Conservation (phyloP, 139 green algal species). For the Volvox reticuliferus region DNA sequence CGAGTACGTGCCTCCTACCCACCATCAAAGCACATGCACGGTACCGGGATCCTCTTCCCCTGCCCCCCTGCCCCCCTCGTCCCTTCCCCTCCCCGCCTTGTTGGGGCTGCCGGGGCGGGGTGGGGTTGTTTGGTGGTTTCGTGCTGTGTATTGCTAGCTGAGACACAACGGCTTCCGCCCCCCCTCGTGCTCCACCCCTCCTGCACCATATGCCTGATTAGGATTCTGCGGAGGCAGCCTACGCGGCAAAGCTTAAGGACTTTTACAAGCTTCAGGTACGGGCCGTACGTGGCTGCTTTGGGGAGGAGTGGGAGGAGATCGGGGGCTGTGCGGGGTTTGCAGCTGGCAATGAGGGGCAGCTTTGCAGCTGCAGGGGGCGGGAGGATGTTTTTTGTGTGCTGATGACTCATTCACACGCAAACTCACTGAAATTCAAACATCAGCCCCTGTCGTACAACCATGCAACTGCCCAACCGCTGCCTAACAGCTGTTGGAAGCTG, state of each 20-base stretch:
- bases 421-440: too few species aligned
- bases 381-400: background rate
- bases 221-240: constrained; percentile 67
- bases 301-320: background rate
- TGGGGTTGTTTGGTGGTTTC: background rate
- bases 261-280: constrained; percentile 52
- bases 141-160: background rate
- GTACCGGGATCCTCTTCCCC: too few species aligned
- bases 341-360: too few species aligned
- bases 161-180: background rate
- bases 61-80: too few species aligned
- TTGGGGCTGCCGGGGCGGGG: too few species aligned
- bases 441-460: too few species aligned
- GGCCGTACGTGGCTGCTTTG: background rate
- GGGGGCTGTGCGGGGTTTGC: too few species aligned
- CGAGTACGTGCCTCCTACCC: too few species aligned
- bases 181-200: background rate
- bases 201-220: constrained; percentile 6
- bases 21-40: too few species aligned
- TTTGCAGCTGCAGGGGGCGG: background rate
- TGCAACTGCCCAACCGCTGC: background rate
- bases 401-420: too few species aligned
- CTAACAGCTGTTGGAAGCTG: constrained; percentile 50
- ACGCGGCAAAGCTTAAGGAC: constrained; percentile 68
- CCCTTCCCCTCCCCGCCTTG: background rate